These are phyloP conservation scores for Fusarium subglutinans DNA, from an alignment of 2,329 filamentous ascomycete genomes.

Conservation along the genomic window DNA sequence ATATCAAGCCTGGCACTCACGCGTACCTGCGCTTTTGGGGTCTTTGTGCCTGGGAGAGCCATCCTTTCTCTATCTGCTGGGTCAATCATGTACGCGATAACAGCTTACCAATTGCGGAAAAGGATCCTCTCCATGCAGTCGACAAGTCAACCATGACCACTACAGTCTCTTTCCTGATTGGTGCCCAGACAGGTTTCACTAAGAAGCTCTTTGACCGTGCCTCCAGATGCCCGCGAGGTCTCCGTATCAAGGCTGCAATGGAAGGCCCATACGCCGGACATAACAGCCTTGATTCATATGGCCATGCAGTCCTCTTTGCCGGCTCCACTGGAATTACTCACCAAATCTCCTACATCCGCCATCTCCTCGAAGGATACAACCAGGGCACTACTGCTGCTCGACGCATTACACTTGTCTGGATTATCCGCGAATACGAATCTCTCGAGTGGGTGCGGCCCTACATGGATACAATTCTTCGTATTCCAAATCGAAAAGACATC, in stretches of 20 bases:
- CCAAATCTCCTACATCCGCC: conserved; percentile 86
- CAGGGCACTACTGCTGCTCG: conserved; percentile 81
- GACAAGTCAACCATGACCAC: conserved; percentile 58
- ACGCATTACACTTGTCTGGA: conserved; percentile 87
- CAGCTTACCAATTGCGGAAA: conserved; percentile 53
- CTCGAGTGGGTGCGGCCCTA: conserved; percentile 94
- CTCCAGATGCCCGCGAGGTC: conserved; percentile 58
- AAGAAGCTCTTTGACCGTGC: conserved; percentile 80
- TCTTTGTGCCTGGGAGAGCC: conserved; percentile 75
- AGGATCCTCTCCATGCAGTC: conserved; percentile 50
- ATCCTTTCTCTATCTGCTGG: conserved; percentile 84
- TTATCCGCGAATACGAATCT: conserved; percentile 87
- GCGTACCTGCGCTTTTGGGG: conserved; percentile 77
- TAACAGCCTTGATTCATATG: conserved; percentile 89
- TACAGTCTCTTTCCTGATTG: conserved; percentile 82
- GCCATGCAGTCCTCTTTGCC: conserved; percentile 89
- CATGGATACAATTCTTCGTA: conserved; percentile 77
- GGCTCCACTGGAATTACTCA: conserved; percentile 96
- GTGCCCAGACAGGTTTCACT: conserved; percentile 89
- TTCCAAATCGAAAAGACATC: conserved; percentile 83
- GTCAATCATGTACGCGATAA: conserved; percentile 63
- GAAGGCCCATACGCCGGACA: conserved; percentile 91
- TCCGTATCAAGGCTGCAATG: conserved; percentile 76
- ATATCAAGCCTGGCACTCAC: conserved; percentile 75
- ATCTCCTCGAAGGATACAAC: conserved; percentile 75